Percentiles rank a stretch among this genome's conserved stretches.
Evolutionary conservation across 768 basidiomycete genomes (phyloP).

Genomic region (Tephrocybe sp.): DNA sequence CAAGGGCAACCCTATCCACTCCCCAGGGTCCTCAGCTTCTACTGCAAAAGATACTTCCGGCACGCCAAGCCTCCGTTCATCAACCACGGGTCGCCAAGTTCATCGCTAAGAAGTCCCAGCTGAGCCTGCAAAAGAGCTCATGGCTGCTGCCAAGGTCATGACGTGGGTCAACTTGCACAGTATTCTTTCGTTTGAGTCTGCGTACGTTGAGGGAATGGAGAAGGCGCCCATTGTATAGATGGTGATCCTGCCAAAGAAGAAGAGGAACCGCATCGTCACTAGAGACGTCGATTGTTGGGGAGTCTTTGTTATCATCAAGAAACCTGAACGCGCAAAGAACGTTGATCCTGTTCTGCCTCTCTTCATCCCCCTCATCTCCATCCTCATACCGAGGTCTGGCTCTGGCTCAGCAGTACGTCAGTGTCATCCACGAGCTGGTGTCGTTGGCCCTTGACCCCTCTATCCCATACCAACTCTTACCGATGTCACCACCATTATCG

Average conservation of each 20-base stretch:
- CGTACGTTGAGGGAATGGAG: conserved; percentile 79
- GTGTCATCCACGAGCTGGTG: no score
- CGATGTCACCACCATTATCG: no score
- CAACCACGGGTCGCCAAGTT: conserved; percentile 82
- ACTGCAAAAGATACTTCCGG: conserved; percentile 86
- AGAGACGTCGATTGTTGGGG: conserved; percentile 59
- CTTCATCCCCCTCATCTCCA: conserved; percentile 84
- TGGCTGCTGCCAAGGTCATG: conserved; percentile 82
- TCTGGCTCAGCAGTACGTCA: no score
- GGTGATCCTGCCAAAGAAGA: conserved; percentile 77
- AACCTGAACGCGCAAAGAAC: conserved; percentile 88
- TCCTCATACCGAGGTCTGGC: no score
- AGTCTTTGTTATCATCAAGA: conserved; percentile 69
- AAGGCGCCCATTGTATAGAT: conserved; percentile 73
- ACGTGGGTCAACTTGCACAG: conserved; percentile 85
- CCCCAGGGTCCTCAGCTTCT: conserved; percentile 94
- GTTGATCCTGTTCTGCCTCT: conserved; percentile 82
- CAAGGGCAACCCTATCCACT: conserved; percentile 79
- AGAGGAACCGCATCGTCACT: conserved; percentile 67
- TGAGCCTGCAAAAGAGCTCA: conserved; percentile 65
- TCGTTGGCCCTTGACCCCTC: no score
- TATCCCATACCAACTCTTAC: no score
- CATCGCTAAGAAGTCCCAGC: conserved; percentile 78
- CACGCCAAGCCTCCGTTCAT: conserved; percentile 74
- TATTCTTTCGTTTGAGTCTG: conserved; percentile 79